These are phyloP conservation scores for Solanum etuberosum DNA, from an alignment of 257 asterid species.

Conservation along the genomic window DNA sequence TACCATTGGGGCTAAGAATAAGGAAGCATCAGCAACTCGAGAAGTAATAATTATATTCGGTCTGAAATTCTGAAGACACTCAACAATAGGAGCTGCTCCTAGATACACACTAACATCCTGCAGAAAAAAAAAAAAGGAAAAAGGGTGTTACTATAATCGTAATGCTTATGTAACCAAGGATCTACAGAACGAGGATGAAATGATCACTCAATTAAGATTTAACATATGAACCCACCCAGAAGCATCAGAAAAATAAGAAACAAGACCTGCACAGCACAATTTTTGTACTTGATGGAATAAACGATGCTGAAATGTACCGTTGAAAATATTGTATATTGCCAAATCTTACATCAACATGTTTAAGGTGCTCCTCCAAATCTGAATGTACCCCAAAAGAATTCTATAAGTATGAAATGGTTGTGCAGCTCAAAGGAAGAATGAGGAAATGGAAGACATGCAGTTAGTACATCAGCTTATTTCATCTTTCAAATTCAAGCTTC, in stretches of 20 bases:
- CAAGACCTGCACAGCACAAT: background rate
- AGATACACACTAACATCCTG: constrained; percentile 87
- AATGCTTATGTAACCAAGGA: background rate
- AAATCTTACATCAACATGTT: constrained; percentile 63
- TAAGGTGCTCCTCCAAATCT: constrained; percentile 51
- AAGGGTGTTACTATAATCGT: background rate
- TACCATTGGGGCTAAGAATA: constrained; percentile 95
- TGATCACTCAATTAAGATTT: background rate
- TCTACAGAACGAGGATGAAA: background rate
- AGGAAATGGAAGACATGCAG: background rate
- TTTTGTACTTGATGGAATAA: background rate
- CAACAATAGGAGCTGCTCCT: constrained; percentile 95
- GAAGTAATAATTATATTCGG: constrained; percentile 88
- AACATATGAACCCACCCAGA: background rate
- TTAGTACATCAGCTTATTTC: background rate
- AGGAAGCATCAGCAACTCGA: constrained; percentile 95
- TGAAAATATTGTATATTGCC: constrained; percentile 17
- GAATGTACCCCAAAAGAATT: constrained; percentile 16
- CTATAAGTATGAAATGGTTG: background rate
- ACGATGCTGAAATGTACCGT: background rate
- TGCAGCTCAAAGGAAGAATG: constrained; percentile 2
- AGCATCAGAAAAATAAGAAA: background rate
- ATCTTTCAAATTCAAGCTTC: background rate
- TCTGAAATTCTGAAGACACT: constrained; percentile 63
- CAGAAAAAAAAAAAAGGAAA: constrained; percentile 2